These are phyloP conservation scores for Candida sanyaensis DNA, from an alignment of 1,139 yeast genomes.

Conservation along the genomic window DNA sequence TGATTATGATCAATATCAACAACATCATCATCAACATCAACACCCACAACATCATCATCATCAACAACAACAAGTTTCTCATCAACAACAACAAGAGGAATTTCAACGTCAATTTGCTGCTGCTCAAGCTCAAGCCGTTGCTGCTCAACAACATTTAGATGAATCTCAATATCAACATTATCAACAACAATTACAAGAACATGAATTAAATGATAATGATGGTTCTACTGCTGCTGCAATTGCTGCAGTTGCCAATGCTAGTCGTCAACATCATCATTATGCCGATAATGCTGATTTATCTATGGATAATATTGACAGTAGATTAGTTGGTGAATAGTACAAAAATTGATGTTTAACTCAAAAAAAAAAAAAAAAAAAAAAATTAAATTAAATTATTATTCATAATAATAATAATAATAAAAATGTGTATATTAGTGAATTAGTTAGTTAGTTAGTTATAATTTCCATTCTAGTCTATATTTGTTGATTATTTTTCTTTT, in stretches of 20 bases:
- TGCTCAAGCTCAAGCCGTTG: slow-evolving; percentile 37
- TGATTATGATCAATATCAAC: slow-evolving; percentile 7
- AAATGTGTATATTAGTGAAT: neutral
- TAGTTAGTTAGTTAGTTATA: neutral
- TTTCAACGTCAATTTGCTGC: slow-evolving; percentile 37
- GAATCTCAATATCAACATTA: slow-evolving; percentile 36
- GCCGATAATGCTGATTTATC: slow-evolving; percentile 38
- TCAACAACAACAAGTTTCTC: slow-evolving; percentile 22
- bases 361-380: neutral
- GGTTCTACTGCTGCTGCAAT: slow-evolving; percentile 44
- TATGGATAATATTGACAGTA: slow-evolving; percentile 50
- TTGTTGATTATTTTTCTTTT: neutral
- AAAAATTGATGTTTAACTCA: neutral
- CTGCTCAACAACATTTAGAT: slow-evolving; percentile 30
- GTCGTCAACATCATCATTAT: slow-evolving; percentile 26
- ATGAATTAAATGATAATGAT: slow-evolving; percentile 22
- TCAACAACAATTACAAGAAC: slow-evolving; percentile 23
- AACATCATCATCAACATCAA: slow-evolving; percentile 10
- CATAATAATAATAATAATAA: neutral
- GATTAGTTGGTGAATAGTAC: slow-evolving; percentile 47
- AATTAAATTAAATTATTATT: too few species aligned
- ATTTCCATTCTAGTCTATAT: neutral
- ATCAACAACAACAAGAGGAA: slow-evolving; percentile 39
- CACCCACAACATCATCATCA: slow-evolving; percentile 10
- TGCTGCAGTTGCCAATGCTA: slow-evolving; percentile 44